phyloP scores from a whole-genome alignment of 306 rosid genomes.

The Styphnolobium japonicum region DNA sequence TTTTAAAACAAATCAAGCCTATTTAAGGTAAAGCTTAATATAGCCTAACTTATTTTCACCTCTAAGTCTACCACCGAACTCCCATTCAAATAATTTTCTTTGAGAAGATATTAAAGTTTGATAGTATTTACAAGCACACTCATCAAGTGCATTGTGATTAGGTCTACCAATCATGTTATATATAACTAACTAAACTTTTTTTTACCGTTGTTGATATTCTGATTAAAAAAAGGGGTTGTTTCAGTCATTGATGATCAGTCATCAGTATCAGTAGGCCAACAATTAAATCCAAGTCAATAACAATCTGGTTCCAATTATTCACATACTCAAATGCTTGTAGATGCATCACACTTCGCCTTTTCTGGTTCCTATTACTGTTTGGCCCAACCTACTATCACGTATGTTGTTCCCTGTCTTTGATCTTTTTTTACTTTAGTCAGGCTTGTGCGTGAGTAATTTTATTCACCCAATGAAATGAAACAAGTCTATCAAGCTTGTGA shows the following conservation, averaged over 20 bases:
- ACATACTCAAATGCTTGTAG: background rate
- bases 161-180: background rate
- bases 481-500: background rate
- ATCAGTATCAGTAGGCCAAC: too few relatives aligned
- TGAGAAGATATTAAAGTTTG: background rate
- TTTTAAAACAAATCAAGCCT: too few relatives aligned
- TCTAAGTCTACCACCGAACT: too few relatives aligned
- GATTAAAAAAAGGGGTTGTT: too few relatives aligned
- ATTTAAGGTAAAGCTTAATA: too few relatives aligned
- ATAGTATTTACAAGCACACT: background rate
- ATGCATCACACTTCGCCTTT: background rate
- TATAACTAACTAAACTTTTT: background rate
- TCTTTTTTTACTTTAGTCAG: background rate
- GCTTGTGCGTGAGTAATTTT: background rate
- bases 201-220: background rate
- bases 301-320: too few relatives aligned
- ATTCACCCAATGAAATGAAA: background rate
- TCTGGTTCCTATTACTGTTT: background rate
- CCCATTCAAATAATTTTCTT: background rate
- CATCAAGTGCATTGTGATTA: constrained; percentile 1
- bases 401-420: background rate
- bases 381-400: background rate
- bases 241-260: too few relatives aligned
- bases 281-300: too few relatives aligned
- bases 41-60: too few relatives aligned